A percentile compares a stretch with the other conserved stretches of the same genome.
Conservation (phyloP, 176 grass and related monocot species). For the Oryza meridionalis region DNA sequence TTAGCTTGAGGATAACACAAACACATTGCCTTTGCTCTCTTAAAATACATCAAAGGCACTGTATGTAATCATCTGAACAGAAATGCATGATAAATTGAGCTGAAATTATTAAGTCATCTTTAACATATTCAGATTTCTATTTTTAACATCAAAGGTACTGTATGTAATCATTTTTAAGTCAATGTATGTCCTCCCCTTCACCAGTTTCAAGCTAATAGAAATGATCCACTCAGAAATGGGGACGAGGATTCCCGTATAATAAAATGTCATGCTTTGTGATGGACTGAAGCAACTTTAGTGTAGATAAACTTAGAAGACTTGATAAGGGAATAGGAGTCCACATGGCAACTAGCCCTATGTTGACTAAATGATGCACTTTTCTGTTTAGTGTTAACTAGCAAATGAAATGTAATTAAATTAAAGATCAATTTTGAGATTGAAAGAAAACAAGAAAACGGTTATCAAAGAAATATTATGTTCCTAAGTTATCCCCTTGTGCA, state of each 20-base stretch:
- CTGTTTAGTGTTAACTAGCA: neutral
- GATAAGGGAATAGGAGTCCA: neutral
- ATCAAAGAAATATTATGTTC: neutral
- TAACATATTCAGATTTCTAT: neutral
- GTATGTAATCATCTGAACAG: slow-evolving; percentile 13
- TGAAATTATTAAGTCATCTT: neutral
- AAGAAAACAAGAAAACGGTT: neutral
- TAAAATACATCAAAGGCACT: slow-evolving; percentile 8
- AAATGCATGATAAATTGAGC: slow-evolving; percentile 11
- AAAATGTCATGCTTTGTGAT: neutral
- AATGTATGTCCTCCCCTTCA: neutral
- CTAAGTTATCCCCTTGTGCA: neutral
- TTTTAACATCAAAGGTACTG: too few species aligned
- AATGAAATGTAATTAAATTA: neutral
- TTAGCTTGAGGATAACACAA: slow-evolving; percentile 7
- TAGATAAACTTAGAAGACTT: slow-evolving; percentile 15
- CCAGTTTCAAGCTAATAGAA: neutral
- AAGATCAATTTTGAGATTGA: neutral
- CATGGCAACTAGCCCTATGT: neutral
- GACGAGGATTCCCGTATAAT: neutral
- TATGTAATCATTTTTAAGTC: neutral
- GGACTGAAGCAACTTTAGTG: neutral
- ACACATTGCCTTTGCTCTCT: neutral
- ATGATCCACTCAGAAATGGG: neutral
- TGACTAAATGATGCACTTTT: neutral